These are phyloP conservation scores for Epichloe amarillans DNA, from an alignment of 2,329 filamentous ascomycete genomes.

Conservation along the genomic window DNA sequence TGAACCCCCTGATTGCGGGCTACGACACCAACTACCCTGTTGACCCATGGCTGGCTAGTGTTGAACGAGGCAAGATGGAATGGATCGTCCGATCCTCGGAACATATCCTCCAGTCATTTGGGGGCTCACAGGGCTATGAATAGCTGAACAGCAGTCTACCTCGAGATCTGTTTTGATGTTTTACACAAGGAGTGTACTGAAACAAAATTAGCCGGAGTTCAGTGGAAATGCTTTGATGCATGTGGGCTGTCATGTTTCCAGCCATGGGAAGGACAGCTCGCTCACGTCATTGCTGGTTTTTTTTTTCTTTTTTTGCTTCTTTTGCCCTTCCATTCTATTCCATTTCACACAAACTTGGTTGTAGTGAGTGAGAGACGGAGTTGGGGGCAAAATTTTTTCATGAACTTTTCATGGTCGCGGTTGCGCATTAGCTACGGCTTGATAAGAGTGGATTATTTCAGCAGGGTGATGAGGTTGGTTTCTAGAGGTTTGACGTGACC, in stretches of 20 bases:
- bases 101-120: slow-evolving; percentile 21
- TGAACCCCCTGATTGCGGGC: slow-evolving; percentile 19
- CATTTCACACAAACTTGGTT: not conserved
- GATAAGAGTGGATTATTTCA: not conserved
- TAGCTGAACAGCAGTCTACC: not conserved
- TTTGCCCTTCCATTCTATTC: not conserved
- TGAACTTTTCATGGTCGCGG: not conserved
- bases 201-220: not conserved
- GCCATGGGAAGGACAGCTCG: not conserved
- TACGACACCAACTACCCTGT: slow-evolving; percentile 25
- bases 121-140: slow-evolving; percentile 17
- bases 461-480: not conserved
- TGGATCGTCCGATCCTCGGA: slow-evolving; percentile 25
- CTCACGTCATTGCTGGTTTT: not conserved
- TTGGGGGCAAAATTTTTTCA: not conserved
- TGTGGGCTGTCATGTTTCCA: not conserved
- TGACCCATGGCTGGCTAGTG: slow-evolving; percentile 25
- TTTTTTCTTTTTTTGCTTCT: not conserved
- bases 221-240: slow-evolving; percentile 1
- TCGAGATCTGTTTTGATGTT: not conserved
- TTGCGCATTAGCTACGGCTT: not conserved
- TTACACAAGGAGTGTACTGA: slow-evolving; percentile 1
- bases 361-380: no score
- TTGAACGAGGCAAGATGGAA: slow-evolving; percentile 25
- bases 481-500: not conserved